A percentile compares a stretch with the other conserved stretches of the same genome.
Evolutionary conservation across 768 basidiomycete genomes (phyloP).

Genomic region (Leccinum rimulosum): DNA sequence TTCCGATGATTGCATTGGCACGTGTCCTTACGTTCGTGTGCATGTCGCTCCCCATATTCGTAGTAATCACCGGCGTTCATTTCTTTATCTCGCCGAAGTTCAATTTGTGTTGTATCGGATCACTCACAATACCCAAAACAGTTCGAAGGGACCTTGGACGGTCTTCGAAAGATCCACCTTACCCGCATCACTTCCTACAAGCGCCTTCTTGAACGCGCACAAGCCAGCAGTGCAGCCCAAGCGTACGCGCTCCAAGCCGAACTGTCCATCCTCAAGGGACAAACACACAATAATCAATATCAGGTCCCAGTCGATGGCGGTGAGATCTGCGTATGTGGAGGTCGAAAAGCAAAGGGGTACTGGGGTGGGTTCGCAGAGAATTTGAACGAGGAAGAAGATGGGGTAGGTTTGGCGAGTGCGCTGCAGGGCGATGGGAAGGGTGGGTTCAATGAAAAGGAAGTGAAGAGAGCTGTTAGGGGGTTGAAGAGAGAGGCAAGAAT

Average conservation of each 20-base stretch:
- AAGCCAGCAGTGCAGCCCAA: conserved; percentile 76
- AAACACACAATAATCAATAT: conserved; percentile 24
- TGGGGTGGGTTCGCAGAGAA: conserved; percentile 64
- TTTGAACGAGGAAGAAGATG: conserved; percentile 45
- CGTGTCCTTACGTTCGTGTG: not conserved
- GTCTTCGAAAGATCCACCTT: conserved; percentile 41
- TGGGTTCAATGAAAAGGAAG: conserved; percentile 68
- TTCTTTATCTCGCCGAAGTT: not conserved
- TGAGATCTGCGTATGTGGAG: conserved; percentile 53
- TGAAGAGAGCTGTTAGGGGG: conserved; percentile 60
- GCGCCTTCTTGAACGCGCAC: conserved; percentile 76
- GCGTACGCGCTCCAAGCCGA: conserved; percentile 86
- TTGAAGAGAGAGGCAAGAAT: conserved; percentile 67
- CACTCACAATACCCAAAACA: conserved; percentile 19
- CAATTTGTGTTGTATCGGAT: not conserved
- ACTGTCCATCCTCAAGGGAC: conserved; percentile 59
- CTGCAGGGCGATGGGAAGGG: conserved; percentile 48
- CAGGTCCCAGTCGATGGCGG: conserved; percentile 18
- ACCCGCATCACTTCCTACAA: conserved; percentile 71
- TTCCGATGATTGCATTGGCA: not conserved
- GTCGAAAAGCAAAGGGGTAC: conserved; percentile 59
- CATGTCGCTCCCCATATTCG: not conserved
- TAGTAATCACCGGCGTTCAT: not conserved
- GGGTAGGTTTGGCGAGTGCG: conserved; percentile 43
- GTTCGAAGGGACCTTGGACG: conserved; percentile 45